Evolutionary conservation across 352 stramenopile species (phyloP).

Genomic region (Pythium insidiosum): DNA sequence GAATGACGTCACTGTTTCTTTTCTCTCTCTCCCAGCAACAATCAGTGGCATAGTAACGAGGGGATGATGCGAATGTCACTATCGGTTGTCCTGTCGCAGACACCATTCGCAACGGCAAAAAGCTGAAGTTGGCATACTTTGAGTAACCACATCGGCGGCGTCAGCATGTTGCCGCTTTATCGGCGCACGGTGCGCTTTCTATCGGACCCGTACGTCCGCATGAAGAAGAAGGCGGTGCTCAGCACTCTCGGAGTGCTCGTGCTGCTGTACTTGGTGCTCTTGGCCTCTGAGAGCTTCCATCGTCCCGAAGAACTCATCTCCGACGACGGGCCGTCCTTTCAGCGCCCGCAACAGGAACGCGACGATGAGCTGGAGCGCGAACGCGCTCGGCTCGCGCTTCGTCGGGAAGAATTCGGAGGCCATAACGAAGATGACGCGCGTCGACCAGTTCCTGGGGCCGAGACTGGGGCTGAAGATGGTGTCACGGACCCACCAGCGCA

Average conservation of each 20-base stretch:
- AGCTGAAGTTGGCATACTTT: no score
- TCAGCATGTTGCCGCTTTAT: constrained; percentile 51
- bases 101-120: no score
- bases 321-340: constrained; percentile 15
- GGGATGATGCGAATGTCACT: no score
- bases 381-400: no score
- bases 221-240: constrained; percentile 43
- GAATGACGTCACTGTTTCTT: no score
- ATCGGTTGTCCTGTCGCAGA: no score
- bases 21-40: no score
- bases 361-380: background rate
- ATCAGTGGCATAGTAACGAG: no score
- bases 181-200: constrained; percentile 57
- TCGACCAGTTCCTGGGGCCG: background rate
- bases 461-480: no score
- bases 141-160: no score
- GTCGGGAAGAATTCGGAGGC: no score
- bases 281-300: constrained; percentile 17
- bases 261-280: constrained; percentile 40
- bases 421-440: background rate
- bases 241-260: constrained; percentile 26
- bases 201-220: constrained; percentile 42
- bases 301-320: constrained; percentile 5
- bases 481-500: background rate
- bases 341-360: constrained; percentile 1